A percentile compares a stretch with the other conserved stretches of the same genome.
These are phyloP conservation scores for Omphalotus olearius DNA, from an alignment of 1,284 basidiomycete genomes.

Conservation along the genomic window DNA sequence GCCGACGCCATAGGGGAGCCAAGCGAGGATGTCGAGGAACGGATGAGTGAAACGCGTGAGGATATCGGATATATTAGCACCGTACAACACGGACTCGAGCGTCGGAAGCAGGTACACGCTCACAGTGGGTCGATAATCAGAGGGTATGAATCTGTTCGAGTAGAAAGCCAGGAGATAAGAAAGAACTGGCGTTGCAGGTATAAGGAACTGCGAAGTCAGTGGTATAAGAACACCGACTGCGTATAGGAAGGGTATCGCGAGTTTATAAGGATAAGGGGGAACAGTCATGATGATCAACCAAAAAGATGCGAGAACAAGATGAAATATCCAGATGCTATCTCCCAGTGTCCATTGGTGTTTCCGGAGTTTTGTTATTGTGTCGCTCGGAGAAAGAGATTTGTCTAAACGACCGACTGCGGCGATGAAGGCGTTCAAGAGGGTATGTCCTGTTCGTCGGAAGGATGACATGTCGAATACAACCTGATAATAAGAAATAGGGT, in stretches of 20 bases:
- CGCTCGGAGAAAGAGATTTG: conserved; percentile 68
- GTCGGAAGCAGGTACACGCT: conserved; percentile 93
- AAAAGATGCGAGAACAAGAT: conserved; percentile 64
- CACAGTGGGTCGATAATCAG: conserved; percentile 70
- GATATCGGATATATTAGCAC: conserved; percentile 95
- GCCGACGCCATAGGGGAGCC: conserved; percentile 93
- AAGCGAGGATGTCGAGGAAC: conserved; percentile 87
- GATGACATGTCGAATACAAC: neutral
- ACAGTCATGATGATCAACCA: conserved; percentile 77
- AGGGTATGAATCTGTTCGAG: conserved; percentile 83
- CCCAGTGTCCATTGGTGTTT: conserved; percentile 56
- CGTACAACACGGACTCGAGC: conserved; percentile 91
- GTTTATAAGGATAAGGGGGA: conserved; percentile 72
- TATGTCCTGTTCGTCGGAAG: conserved; percentile 3
- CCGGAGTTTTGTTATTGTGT: conserved; percentile 62
- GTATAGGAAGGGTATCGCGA: conserved; percentile 79
- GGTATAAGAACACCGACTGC: conserved; percentile 72
- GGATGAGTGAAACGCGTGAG: conserved; percentile 93
- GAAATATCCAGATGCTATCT: conserved; percentile 64
- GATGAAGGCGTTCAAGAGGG: conserved; percentile 46
- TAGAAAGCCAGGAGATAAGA: conserved; percentile 86
- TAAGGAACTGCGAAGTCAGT: conserved; percentile 88
- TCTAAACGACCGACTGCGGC: conserved; percentile 68
- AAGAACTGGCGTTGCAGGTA: conserved; percentile 86
- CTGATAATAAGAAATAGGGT: neutral